Base-by-base conservation (phyloP, 2,329 filamentous ascomycete genomes). In the Lasiodiplodia gonubiensis region DNA sequence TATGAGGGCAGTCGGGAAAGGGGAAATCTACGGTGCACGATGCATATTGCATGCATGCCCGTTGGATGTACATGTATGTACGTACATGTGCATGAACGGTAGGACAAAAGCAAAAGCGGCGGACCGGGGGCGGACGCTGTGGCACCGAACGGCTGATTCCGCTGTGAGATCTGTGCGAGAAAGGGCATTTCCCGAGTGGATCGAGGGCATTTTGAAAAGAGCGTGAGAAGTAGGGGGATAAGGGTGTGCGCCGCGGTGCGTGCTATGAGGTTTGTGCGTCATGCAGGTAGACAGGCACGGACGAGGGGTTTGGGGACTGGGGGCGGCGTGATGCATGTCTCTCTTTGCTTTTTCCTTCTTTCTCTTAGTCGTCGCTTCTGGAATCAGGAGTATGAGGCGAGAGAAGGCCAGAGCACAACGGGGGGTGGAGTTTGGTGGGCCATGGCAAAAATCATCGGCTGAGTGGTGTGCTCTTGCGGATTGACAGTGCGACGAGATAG, bases 21-120 rank as follows among this genome's bases (percentile, higher is more conserved):
- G 42, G 42, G 21, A 46, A 21, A 21, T 46, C 8, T 11, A 21
- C 42, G 18, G 42, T 46, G 42, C 42, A 7, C 21, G 18, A 18
- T 46, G 42, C 42, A 21, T 46, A n/a, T 46, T 21, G 8, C 14
- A 46, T 46, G 42, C 42, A 46, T 46, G 42, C n/a, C 55, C 59
- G 30, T n/a, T 27, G 23, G 35, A 59, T 18, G 54, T 59, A 39
- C 30, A 33, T 59, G 54, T 35, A 33, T 39, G 54, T 59, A 42
- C 42, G 54, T 35, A 23, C 27, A 42, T 59, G 54, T 59, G 54
- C 42, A 46, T 46, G 42, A 46, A 46, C 42, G 42, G 42, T 46
- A n/a, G 21, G 21, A 10, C 42, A 46, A 46, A 46, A 3, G 42
- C 18, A 46, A 46, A 18, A 18, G 39, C 39, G 39, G 39, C 39